Evolutionary conservation across 805 yeast species (phyloP).

Genomic region (Dipodascus albidus): DNA sequence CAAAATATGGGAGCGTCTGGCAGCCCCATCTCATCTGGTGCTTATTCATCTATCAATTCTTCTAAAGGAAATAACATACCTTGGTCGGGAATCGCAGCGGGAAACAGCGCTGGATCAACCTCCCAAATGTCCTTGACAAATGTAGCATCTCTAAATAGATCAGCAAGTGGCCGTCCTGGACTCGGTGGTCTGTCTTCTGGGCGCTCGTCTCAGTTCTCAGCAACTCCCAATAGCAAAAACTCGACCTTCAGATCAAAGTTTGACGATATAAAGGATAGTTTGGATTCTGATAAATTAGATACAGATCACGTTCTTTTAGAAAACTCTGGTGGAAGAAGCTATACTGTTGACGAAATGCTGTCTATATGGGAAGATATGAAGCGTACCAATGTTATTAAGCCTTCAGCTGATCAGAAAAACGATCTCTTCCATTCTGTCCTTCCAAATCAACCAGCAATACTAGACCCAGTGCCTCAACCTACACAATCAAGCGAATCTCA

Average conservation of each 20-base stretch:
- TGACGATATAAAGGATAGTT: constrained; percentile 2
- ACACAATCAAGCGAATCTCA: constrained; percentile 1
- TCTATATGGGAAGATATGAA: constrained; percentile 37
- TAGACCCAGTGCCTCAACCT: constrained; percentile 6
- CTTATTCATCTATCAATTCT: background rate
- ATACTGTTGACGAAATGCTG: constrained; percentile 42
- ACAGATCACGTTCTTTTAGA: constrained; percentile 8
- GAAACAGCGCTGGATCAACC: constrained; percentile 3
- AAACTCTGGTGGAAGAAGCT: constrained; percentile 33
- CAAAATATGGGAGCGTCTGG: background rate
- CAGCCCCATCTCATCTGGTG: background rate
- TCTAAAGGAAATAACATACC: constrained; percentile 7
- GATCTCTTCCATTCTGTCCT: constrained; percentile 26
- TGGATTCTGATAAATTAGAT: constrained; percentile 3
- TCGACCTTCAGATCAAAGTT: background rate
- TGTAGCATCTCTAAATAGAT: constrained; percentile 5
- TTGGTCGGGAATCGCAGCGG: constrained; percentile 17
- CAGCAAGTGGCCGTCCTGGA: background rate
- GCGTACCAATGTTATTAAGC: constrained; percentile 21
- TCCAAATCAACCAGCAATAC: constrained; percentile 13
- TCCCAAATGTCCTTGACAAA: constrained; percentile 3
- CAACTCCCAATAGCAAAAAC: background rate
- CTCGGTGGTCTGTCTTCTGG: background rate
- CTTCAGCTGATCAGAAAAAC: constrained; percentile 14
- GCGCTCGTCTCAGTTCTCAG: background rate